Conservation (phyloP, 2,329 filamentous ascomycete species). For the Alternaria solani region DNA sequence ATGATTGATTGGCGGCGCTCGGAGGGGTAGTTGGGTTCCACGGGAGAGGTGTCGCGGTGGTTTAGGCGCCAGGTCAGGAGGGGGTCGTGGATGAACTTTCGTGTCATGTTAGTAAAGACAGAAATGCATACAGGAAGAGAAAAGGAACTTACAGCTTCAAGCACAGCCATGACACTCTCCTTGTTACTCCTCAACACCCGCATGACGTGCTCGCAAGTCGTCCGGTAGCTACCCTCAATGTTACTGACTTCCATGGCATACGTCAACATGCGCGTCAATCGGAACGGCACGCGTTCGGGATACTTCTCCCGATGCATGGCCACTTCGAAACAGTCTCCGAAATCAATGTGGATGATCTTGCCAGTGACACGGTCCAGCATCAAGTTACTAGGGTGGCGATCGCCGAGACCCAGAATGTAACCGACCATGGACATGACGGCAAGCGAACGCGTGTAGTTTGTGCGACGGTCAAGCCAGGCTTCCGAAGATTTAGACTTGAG, state of each 20-base stretch:
- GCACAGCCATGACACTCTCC: conserved; percentile 96
- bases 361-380: conserved; percentile 96
- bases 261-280: conserved; percentile 96
- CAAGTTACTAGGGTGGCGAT: conserved; percentile 96
- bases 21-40: conserved; percentile 66
- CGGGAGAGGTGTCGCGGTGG: conserved; percentile 65
- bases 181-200: conserved; percentile 95
- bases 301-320: conserved; percentile 99
- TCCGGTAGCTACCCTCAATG: conserved; percentile 97
- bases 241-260: conserved; percentile 99
- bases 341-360: conserved; percentile 98
- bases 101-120: conserved; percentile 10
- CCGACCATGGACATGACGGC: conserved; percentile 99
- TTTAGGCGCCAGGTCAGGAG: conserved; percentile 93
- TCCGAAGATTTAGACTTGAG: conserved; percentile 98
- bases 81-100: conserved; percentile 97
- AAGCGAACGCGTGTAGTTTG: conserved; percentile 97
- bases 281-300: conserved; percentile 96
- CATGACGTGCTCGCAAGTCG: conserved; percentile 99
- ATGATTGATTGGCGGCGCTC: conserved; percentile 69
- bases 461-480: conserved; percentile 94
- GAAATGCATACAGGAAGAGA: background rate
- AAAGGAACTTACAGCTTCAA: conserved; percentile 84
- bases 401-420: conserved; percentile 95
- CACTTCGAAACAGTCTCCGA: conserved; percentile 98